Evolutionary conservation across 441 rosid species (phyloP).

Genomic region (Populus hybrid): DNA sequence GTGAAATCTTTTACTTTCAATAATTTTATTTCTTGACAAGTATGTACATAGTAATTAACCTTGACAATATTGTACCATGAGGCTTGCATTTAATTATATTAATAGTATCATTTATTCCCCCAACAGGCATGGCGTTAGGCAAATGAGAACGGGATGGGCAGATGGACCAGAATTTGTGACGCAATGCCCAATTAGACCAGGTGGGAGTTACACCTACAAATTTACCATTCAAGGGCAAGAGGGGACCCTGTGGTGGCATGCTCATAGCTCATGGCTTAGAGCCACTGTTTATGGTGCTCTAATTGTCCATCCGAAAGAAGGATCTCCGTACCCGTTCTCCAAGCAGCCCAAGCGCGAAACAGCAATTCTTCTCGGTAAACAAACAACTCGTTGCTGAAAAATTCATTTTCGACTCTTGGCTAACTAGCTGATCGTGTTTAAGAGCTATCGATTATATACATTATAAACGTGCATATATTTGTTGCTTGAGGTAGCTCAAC

Average conservation of each 20-base stretch:
- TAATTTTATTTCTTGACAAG: not conserved
- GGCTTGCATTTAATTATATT: not conserved
- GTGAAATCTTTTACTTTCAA: not conserved
- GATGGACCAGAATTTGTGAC: conserved; percentile 92
- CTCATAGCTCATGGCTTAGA: too few relatives aligned
- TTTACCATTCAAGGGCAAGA: conserved; percentile 73
- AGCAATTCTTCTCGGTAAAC: conserved; percentile 57
- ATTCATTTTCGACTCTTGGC: not conserved
- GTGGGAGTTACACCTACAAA: conserved; percentile 53
- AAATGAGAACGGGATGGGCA: conserved; percentile 81
- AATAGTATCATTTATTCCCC: not conserved
- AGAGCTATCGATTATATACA: not conserved
- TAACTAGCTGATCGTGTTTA: too few relatives aligned
- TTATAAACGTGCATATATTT: too few relatives aligned
- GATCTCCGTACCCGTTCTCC: conserved; percentile 60
- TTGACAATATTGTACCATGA: not conserved
- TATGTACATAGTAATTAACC: too few relatives aligned
- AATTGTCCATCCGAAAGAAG: conserved; percentile 8
- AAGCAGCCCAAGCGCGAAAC: conserved; percentile 61
- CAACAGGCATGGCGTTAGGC: conserved; percentile 76
- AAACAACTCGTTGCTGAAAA: not conserved
- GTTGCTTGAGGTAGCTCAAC: too few relatives aligned
- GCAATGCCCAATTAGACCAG: conserved; percentile 50
- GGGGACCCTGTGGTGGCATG: too few relatives aligned
- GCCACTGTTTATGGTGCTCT: too few relatives aligned